Evolutionary conservation across 352 stramenopile genomes (phyloP).

Genomic region (Globisporangium carolinianum): DNA sequence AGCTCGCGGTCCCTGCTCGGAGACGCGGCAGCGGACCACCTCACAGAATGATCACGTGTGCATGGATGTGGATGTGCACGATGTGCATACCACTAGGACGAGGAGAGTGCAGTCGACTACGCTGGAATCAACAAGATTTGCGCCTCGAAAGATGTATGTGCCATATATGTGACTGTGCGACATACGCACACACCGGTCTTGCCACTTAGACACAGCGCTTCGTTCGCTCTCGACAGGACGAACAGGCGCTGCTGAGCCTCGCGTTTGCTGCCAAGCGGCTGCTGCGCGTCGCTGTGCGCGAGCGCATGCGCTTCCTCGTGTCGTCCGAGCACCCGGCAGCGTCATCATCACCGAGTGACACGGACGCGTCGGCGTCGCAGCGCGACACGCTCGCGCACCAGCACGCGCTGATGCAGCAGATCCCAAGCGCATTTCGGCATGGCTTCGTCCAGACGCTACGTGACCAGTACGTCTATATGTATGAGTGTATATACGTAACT

Average conservation of each 20-base stretch:
- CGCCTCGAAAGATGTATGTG: too few species aligned
- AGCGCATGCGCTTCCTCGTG: conserved; percentile 43
- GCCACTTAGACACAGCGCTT: too few species aligned
- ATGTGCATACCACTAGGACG: too few species aligned
- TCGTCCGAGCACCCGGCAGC: conserved; percentile 14
- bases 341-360: not conserved
- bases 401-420: conserved; percentile 23
- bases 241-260: conserved; percentile 30
- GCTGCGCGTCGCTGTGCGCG: conserved; percentile 33
- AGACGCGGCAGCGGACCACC: too few species aligned
- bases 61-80: too few species aligned
- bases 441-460: conserved; percentile 36
- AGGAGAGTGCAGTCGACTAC: too few species aligned
- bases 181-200: too few species aligned
- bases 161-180: too few species aligned
- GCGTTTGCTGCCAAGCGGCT: conserved; percentile 31
- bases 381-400: conserved; percentile 24
- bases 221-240: conserved; percentile 18
- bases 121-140: too few species aligned
- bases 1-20: not conserved
- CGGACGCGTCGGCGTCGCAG: conserved; percentile 13
- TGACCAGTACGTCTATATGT: conserved; percentile 15
- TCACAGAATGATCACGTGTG: too few species aligned
- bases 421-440: conserved; percentile 35
- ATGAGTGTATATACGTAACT: not conserved